Conservation (phyloP, 371 early-diverging fungal genomes). For the Cladochytrium tenue region DNA sequence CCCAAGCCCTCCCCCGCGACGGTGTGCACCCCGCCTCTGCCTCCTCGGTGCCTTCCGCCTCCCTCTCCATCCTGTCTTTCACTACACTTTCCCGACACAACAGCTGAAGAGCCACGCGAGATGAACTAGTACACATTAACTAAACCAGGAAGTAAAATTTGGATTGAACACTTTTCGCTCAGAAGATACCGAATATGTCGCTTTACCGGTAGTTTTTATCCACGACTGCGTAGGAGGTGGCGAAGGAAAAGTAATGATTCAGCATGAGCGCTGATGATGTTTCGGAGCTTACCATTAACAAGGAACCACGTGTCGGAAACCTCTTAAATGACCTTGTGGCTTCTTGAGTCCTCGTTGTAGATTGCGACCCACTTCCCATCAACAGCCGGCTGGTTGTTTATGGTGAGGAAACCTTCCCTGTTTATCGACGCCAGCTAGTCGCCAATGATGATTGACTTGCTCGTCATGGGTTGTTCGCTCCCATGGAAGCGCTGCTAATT, state of each 20-base stretch:
- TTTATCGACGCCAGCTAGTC: conserved; percentile 74
- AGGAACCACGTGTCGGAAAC: conserved; percentile 85
- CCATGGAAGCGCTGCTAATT: conserved; percentile 82
- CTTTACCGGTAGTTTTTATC: conserved; percentile 87
- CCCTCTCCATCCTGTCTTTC: no score
- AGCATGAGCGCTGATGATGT: background rate
- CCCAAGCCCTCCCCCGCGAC: no score
- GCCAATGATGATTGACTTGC: conserved; percentile 81
- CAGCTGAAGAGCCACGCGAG: no score
- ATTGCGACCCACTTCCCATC: conserved; percentile 90
- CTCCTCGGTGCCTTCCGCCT: no score
- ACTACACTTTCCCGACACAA: no score
- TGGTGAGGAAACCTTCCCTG: conserved; percentile 82
- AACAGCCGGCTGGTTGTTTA: conserved; percentile 94
- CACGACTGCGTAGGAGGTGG: conserved; percentile 58
- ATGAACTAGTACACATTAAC: no score
- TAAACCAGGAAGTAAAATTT: no score
- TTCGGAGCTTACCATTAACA: conserved; percentile 61
- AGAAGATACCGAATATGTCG: background rate
- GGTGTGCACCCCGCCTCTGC: no score
- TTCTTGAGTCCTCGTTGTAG: conserved; percentile 61
- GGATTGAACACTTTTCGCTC: no score
- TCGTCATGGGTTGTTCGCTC: conserved; percentile 82
- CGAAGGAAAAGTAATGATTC: background rate
- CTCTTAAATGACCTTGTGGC: conserved; percentile 63